These are phyloP conservation scores for Phialemonium atrogriseum DNA, from an alignment of 2,329 filamentous ascomycete genomes.

Conservation along the genomic window DNA sequence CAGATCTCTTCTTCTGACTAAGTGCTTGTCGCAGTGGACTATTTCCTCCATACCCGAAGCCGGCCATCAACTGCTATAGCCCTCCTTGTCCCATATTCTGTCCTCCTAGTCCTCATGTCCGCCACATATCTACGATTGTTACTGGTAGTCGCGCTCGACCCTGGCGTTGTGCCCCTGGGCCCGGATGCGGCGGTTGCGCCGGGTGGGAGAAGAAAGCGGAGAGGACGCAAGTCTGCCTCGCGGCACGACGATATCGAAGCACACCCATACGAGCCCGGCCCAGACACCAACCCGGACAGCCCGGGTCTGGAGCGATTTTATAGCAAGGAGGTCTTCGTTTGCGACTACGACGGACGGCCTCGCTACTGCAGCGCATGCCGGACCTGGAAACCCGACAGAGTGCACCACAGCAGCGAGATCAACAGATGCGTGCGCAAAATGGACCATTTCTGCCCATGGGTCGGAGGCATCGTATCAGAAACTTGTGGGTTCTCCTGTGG, in stretches of 20 bases:
- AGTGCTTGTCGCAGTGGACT: conserved; percentile 48
- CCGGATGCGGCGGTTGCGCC: conserved; percentile 25
- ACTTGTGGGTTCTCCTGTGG: conserved; percentile 41
- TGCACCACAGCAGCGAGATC: conserved; percentile 79
- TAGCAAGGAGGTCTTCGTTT: conserved; percentile 74
- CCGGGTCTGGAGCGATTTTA: conserved; percentile 71
- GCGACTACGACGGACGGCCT: conserved; percentile 74
- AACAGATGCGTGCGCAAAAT: conserved; percentile 78
- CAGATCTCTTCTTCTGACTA: conserved; percentile 1
- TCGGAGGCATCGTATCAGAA: conserved; percentile 87
- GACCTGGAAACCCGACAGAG: conserved; percentile 81
- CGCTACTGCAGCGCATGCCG: conserved; percentile 78
- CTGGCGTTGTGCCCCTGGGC: conserved; percentile 66
- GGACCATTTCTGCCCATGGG: conserved; percentile 96
- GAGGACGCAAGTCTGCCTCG: neutral
- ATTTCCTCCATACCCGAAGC: conserved; percentile 48
- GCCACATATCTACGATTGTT: conserved; percentile 65
- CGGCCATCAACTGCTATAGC: conserved; percentile 53
- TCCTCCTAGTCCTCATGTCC: conserved; percentile 61
- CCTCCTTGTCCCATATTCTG: conserved; percentile 64
- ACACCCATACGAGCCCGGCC: conserved; percentile 14
- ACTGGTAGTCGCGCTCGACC: conserved; percentile 57
- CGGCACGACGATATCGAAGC: conserved; percentile 14
- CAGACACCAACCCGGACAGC: conserved; percentile 47
- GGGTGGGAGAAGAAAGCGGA: conserved; percentile 4